Evolutionary conservation across 139 green algal genomes (phyloP).

Genomic region (Eudorina sp.): DNA sequence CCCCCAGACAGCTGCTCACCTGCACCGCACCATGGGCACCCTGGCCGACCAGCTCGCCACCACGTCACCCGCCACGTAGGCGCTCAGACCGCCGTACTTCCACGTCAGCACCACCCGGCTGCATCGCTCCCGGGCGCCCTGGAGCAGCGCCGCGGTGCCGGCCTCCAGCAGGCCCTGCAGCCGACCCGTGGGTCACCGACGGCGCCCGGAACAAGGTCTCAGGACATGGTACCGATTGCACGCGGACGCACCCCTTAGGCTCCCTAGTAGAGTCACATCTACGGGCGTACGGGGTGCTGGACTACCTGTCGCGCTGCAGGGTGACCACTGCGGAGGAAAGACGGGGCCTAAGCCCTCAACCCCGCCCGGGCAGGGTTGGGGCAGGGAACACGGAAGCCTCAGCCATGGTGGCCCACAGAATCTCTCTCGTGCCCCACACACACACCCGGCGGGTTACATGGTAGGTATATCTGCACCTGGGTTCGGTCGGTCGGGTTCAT

Average conservation of each 20-base stretch:
- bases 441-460: neutral
- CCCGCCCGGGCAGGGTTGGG: too few species aligned
- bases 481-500: too few species aligned
- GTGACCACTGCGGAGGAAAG: too few species aligned
- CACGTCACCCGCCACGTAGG: slow-evolving; percentile 79
- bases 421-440: neutral
- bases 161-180: slow-evolving; percentile 57
- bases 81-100: slow-evolving; percentile 78
- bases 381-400: neutral
- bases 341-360: too few species aligned
- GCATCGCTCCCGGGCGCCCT: slow-evolving; percentile 56
- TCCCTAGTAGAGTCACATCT: too few species aligned
- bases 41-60: slow-evolving; percentile 79
- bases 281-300: too few species aligned
- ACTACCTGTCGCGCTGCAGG: too few species aligned
- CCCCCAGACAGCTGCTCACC: neutral
- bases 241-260: too few species aligned
- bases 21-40: slow-evolving; percentile 70
- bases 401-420: neutral
- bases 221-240: too few species aligned
- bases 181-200: too few species aligned
- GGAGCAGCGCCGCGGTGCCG: slow-evolving; percentile 65
- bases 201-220: too few species aligned
- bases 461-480: neutral
- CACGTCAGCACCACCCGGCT: slow-evolving; percentile 71